phyloP scores from a whole-genome alignment of 495 filamentous ascomycete genomes.

The Aspergillus affinis region DNA sequence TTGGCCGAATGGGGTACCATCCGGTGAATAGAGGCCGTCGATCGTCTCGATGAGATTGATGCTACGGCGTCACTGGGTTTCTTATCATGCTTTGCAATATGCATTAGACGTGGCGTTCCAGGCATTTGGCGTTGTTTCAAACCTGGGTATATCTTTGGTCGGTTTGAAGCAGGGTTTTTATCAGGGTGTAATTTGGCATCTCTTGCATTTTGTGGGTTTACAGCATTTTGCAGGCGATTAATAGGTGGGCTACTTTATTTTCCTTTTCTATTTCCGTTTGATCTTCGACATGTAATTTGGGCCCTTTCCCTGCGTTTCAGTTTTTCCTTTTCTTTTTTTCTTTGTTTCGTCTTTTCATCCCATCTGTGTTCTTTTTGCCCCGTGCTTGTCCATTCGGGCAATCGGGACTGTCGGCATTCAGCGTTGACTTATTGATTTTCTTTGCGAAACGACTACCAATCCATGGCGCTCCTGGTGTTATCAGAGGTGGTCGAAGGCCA shows the following conservation, averaged over 20 bases:
- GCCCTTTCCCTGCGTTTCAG: constrained; percentile 14
- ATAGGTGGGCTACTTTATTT: constrained; percentile 15
- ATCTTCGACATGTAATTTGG: constrained; percentile 26
- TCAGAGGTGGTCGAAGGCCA: constrained; percentile 21
- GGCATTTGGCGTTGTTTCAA: constrained; percentile 29
- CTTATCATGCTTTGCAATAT: constrained; percentile 24
- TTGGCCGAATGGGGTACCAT: constrained; percentile 72
- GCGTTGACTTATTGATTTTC: constrained; percentile 8
- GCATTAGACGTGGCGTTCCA: constrained; percentile 44
- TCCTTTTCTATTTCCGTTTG: constrained; percentile 1
- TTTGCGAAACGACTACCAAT: constrained; percentile 27
- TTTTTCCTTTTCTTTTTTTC: constrained; percentile 7
- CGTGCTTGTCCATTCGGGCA: neutral
- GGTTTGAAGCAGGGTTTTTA: constrained; percentile 27
- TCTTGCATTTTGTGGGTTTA: constrained; percentile 34
- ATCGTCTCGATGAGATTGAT: constrained; percentile 14
- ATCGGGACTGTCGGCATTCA: neutral
- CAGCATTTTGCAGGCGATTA: constrained; percentile 27
- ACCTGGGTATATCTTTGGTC: constrained; percentile 29
- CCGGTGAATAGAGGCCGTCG: constrained; percentile 43
- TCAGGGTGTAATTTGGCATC: constrained; percentile 34
- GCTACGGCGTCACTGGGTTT: constrained; percentile 12
- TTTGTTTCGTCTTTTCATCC: constrained; percentile 9
- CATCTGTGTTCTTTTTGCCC: constrained; percentile 2
- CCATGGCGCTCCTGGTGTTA: constrained; percentile 44